These are phyloP conservation scores for Mycena galopus DNA, from an alignment of 768 basidiomycete genomes.

Conservation along the genomic window DNA sequence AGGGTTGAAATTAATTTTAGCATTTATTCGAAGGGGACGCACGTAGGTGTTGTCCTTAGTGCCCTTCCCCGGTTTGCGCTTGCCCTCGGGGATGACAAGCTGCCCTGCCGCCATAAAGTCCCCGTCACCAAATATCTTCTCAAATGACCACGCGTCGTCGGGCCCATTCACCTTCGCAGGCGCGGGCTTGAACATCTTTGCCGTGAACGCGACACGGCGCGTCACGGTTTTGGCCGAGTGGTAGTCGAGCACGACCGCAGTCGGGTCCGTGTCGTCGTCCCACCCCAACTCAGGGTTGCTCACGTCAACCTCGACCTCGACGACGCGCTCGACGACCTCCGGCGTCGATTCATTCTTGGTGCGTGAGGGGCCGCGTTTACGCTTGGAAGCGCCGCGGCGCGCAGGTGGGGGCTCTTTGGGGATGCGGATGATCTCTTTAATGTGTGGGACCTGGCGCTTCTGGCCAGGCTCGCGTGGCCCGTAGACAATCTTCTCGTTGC, in stretches of 20 bases:
- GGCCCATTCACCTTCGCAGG: slow-evolving; percentile 56
- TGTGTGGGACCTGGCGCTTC: slow-evolving; percentile 70
- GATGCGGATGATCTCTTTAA: slow-evolving; percentile 75
- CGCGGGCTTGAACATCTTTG: slow-evolving; percentile 70
- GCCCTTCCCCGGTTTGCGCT: slow-evolving; percentile 86
- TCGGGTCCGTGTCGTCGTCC: slow-evolving; percentile 84
- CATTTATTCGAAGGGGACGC: slow-evolving; percentile 45
- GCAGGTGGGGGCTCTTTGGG: slow-evolving; percentile 47
- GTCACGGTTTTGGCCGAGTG: slow-evolving; percentile 69
- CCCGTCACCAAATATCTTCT: slow-evolving; percentile 92
- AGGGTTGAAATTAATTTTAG: too few species aligned
- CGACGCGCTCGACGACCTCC: too few species aligned
- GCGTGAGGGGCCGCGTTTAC: slow-evolving; percentile 43
- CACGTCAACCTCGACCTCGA: slow-evolving; percentile 39
- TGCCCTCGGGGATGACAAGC: slow-evolving; percentile 80
- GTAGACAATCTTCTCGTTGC: slow-evolving; percentile 89
- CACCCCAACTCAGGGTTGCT: slow-evolving; percentile 80
- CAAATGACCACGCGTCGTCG: slow-evolving; percentile 83
- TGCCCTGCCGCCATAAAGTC: slow-evolving; percentile 94
- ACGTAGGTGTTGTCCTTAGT: slow-evolving; percentile 96
- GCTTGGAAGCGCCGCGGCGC: slow-evolving; percentile 40
- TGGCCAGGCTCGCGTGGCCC: slow-evolving; percentile 61
- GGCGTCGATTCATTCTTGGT: neutral
- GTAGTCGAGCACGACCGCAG: slow-evolving; percentile 79
- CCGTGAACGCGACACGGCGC: slow-evolving; percentile 88